phyloP scores from a whole-genome alignment of 1,139 yeast species.

The Blastobotrys ciferrii region DNA sequence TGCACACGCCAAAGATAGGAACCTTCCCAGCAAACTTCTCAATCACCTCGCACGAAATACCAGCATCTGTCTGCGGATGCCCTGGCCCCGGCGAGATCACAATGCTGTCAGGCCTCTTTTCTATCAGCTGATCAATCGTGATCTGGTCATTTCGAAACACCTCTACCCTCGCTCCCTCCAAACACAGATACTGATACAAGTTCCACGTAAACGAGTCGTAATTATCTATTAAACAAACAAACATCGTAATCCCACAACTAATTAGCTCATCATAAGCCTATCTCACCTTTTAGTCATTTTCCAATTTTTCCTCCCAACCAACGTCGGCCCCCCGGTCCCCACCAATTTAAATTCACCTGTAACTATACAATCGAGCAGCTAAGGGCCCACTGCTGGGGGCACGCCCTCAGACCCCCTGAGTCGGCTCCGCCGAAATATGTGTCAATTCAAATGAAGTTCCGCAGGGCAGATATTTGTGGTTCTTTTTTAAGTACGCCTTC shows the following conservation, averaged over 20 bases:
- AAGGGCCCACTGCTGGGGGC: too few relatives aligned
- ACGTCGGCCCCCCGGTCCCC: background rate
- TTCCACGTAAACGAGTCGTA: constrained; percentile 99
- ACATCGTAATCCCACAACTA: too few relatives aligned
- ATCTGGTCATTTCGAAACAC: constrained; percentile 86
- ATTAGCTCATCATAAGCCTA: background rate
- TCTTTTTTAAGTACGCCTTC: too few relatives aligned
- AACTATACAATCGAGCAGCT: too few relatives aligned
- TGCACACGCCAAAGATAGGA: constrained; percentile 93
- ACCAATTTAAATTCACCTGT: too few relatives aligned
- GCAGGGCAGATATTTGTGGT: too few relatives aligned
- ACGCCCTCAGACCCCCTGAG: too few relatives aligned
- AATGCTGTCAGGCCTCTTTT: constrained; percentile 69
- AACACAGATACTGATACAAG: constrained; percentile 81
- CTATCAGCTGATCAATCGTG: constrained; percentile 63
- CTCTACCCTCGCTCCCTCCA: constrained; percentile 80
- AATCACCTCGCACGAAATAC: constrained; percentile 74
- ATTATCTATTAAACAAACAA: constrained; percentile 79
- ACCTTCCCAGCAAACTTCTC: constrained; percentile 73
- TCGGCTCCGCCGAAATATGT: too few relatives aligned
- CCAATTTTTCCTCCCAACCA: background rate
- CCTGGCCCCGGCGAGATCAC: constrained; percentile 98
- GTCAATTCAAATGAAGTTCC: too few relatives aligned
- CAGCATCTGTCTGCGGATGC: constrained; percentile 88
- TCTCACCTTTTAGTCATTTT: constrained; percentile 2